phyloP scores from a whole-genome alignment of 345 rosid genomes.

The Sonneratia alba region DNA sequence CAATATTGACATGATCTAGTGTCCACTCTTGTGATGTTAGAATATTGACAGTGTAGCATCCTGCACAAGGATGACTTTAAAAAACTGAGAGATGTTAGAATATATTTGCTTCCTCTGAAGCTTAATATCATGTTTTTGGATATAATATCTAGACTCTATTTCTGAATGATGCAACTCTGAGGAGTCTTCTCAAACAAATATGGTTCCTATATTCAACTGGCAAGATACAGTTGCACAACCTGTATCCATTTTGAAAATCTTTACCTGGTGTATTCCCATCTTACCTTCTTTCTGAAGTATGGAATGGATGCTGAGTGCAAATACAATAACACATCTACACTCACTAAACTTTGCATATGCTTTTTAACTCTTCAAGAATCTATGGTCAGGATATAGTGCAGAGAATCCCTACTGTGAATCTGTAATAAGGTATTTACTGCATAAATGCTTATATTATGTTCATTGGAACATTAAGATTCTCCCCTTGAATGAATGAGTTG shows the following conservation, averaged over 20 bases:
- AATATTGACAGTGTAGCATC: too few species aligned
- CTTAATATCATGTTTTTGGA: background rate
- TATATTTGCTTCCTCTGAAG: background rate
- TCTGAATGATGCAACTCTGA: background rate
- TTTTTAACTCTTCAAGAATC: background rate
- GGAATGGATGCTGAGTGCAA: background rate
- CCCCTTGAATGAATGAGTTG: background rate
- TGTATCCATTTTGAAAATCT: background rate
- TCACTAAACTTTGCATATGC: background rate
- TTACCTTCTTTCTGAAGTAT: background rate
- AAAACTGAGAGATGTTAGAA: too few species aligned
- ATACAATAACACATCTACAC: background rate
- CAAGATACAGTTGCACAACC: background rate
- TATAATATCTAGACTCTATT: background rate
- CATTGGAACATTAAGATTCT: background rate
- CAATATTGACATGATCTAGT: background rate
- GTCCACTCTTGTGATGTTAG: background rate
- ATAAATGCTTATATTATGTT: background rate
- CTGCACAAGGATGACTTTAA: too few species aligned
- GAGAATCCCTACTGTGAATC: background rate
- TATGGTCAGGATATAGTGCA: background rate
- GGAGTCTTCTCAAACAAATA: background rate
- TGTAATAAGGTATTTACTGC: background rate
- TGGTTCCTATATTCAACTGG: too few species aligned
- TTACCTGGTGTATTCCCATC: background rate